Conservation (phyloP, 805 yeast genomes). For the Pichia nanzhaoensis region DNA sequence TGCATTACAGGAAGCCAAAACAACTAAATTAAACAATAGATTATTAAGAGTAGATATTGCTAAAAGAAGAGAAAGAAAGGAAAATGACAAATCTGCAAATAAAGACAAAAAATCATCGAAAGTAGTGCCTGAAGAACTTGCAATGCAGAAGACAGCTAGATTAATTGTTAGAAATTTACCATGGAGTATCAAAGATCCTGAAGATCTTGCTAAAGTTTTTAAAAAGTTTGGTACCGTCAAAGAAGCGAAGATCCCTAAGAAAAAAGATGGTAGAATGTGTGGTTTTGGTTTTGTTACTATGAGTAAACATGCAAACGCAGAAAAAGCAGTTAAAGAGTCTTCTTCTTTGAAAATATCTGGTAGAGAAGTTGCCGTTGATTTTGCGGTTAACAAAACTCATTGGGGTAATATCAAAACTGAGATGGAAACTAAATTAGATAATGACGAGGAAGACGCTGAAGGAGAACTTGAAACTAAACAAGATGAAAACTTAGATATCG, state of each 20-base stretch:
- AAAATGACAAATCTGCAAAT: constrained; percentile 27
- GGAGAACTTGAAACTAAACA: constrained; percentile 31
- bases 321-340: constrained; percentile 68
- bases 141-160: constrained; percentile 60
- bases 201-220: constrained; percentile 62
- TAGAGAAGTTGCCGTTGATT: constrained; percentile 89
- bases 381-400: constrained; percentile 80
- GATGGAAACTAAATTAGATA: constrained; percentile 34
- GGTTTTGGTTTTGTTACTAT: constrained; percentile 95
- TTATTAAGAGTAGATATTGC: constrained; percentile 79
- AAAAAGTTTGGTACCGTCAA: constrained; percentile 76
- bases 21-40: constrained; percentile 57
- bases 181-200: constrained; percentile 85
- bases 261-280: constrained; percentile 79
- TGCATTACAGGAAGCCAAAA: constrained; percentile 66
- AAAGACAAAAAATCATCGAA: not conserved
- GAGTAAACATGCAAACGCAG: constrained; percentile 74
- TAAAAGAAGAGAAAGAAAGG: constrained; percentile 79
- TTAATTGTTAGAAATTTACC: constrained; percentile 89
- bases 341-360: constrained; percentile 78
- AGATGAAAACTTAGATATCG: constrained; percentile 26
- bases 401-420: constrained; percentile 60
- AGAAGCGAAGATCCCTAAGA: constrained; percentile 85
- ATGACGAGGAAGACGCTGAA: constrained; percentile 32
- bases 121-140: constrained; percentile 17